Evolutionary conservation across 2,329 filamentous ascomycete species (phyloP).

Genomic region (Phyllosticta citriasiana): DNA sequence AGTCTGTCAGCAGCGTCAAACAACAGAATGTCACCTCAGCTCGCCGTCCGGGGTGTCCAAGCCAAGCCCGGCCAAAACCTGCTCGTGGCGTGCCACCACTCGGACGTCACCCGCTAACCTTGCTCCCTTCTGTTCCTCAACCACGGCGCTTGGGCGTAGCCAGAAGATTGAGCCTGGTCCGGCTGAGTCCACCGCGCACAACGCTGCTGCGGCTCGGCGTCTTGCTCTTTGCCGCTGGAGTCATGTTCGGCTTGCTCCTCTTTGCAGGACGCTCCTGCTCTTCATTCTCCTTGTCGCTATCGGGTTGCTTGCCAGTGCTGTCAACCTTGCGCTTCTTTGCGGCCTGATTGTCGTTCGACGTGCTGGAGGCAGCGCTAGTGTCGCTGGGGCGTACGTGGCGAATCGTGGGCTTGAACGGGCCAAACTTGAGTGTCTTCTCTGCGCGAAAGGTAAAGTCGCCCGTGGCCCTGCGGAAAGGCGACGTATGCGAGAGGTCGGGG

Average conservation of each 20-base stretch:
- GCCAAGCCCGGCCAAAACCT: neutral
- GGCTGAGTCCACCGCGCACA: conserved; percentile 24
- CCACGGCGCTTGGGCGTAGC: conserved; percentile 27
- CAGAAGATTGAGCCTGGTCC: conserved; percentile 27
- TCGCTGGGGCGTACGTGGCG: conserved; percentile 37
- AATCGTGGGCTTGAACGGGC: conserved; percentile 21
- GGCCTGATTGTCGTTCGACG: conserved; percentile 13
- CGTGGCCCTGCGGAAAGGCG: conserved; percentile 22
- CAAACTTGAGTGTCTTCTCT: conserved; percentile 35
- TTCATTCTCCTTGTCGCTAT: conserved; percentile 36
- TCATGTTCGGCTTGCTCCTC: conserved; percentile 23
- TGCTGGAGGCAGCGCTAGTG: conserved; percentile 14
- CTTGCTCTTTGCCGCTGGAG: conserved; percentile 21
- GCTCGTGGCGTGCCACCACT: neutral
- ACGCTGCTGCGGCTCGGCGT: conserved; percentile 14
- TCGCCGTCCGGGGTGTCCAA: neutral
- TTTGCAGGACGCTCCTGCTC: conserved; percentile 25
- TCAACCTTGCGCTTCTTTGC: conserved; percentile 36
- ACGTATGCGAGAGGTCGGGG: conserved; percentile 22
- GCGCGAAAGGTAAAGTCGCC: conserved; percentile 41
- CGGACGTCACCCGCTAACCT: neutral
- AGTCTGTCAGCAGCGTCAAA: neutral
- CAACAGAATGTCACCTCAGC: neutral
- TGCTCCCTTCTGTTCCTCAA: neutral
- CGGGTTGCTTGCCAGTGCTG: conserved; percentile 19